Evolutionary conservation across 495 filamentous ascomycete genomes (phyloP), one percentile per base, ranked within the genome.

Genomic region (Pseudoneurospora amorphoporcata): DNA sequence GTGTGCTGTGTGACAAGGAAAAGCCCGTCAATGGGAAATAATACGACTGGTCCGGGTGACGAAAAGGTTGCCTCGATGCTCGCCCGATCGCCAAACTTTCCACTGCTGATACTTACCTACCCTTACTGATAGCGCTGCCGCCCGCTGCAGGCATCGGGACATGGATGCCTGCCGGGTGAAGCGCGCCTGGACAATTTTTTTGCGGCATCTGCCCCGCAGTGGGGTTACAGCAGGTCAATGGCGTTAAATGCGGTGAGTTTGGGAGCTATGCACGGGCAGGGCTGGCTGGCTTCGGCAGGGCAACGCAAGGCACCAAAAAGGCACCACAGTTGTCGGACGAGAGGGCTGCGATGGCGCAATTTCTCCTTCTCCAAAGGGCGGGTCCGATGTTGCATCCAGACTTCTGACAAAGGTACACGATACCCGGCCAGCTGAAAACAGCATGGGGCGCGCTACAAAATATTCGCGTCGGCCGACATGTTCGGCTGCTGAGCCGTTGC

Each of bases 321-420:
- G 29, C 53, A 61, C 53, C 29, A 61, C 12, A 65, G 12, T 65
- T 17, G 29, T 35, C 29, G 29, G 53, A 61, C 53, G 12, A 35
- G 29, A 35, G 73, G 78, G 77, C 72, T 73, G 76, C 73, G 69
- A 80, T 80, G 74, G 77, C 77, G 79, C 79, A 80, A 80, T 80
- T 74, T 75, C 69, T 71, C 71, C 42, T 65, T 65, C 29, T 35
- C 71, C 43, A 68, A 69, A 71, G 68, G 37, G 69, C 72, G 73
- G 73, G 73, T 65, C 72, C 73, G 39, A 73, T 32, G 53, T 61
- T 32, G 29, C 53, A 65, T 65, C 53, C 53, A 65, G 53, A 65
- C 53, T 65, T 65, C 7, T 65, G 2, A 32, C 53, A 65, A 4
- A 65, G 45, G 77, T 78, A 76, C 58, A 8, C 10, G 69, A 72